These are phyloP conservation scores for Linnemannia schmuckeri DNA, from an alignment of 192 early-diverging fungal genomes.

Conservation along the genomic window DNA sequence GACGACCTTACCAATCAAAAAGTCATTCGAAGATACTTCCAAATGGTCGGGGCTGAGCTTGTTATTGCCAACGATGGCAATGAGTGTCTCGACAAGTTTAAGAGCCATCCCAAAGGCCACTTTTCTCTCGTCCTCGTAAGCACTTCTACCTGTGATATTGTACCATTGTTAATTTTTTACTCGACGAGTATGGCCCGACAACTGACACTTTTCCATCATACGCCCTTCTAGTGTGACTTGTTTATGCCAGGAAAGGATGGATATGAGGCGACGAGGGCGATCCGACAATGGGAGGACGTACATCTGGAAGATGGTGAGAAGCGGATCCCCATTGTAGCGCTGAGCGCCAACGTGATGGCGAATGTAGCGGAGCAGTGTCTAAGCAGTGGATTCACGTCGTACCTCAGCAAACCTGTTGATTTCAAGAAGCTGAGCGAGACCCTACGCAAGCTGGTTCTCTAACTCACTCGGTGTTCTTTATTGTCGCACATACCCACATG, in stretches of 20 bases:
- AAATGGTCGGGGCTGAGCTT: conserved; percentile 61
- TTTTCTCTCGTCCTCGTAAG: conserved; percentile 64
- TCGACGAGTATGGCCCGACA: neutral
- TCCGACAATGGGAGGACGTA: conserved; percentile 64
- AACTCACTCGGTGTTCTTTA: neutral
- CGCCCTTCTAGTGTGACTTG: conserved; percentile 59
- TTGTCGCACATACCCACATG: too few relatives aligned
- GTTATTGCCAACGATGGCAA: conserved; percentile 63
- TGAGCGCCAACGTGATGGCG: conserved; percentile 71
- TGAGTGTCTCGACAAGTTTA: conserved; percentile 62
- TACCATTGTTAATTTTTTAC: too few relatives aligned
- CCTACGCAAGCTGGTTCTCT: conserved; percentile 45
- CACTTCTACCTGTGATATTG: conserved; percentile 13
- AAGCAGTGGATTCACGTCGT: conserved; percentile 64
- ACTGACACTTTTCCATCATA: neutral
- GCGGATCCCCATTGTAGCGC: conserved; percentile 67
- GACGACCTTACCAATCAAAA: conserved; percentile 72
- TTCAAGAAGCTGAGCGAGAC: conserved; percentile 64
- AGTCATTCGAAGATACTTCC: conserved; percentile 63
- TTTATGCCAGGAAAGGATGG: conserved; percentile 75
- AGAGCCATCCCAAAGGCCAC: conserved; percentile 55
- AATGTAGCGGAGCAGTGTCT: conserved; percentile 64
- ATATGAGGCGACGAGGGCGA: conserved; percentile 65
- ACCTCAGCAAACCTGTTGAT: conserved; percentile 70
- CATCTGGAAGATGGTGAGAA: conserved; percentile 32